phyloP scores from a whole-genome alignment of 805 yeast species.

The Metschnikowia rubicola region DNA sequence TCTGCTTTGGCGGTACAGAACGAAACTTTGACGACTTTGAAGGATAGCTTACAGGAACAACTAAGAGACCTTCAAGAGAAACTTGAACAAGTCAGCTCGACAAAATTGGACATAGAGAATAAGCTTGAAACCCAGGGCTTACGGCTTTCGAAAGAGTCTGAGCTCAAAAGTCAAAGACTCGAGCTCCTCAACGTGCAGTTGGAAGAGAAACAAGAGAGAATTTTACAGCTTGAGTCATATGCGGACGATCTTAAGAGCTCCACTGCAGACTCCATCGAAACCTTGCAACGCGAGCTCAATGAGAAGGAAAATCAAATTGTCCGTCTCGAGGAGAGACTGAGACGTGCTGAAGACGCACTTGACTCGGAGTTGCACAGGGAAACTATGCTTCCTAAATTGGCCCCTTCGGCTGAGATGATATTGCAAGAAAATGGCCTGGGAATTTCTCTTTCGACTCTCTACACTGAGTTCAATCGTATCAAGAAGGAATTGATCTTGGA shows the following conservation, averaged over 20 bases:
- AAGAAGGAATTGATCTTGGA: constrained; percentile 68
- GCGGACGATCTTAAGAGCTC: constrained; percentile 40
- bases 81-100: constrained; percentile 23
- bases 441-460: constrained; percentile 62
- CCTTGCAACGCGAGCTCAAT: constrained; percentile 33
- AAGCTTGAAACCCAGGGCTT: constrained; percentile 47
- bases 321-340: constrained; percentile 33
- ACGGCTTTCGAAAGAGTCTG: constrained; percentile 30
- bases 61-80: constrained; percentile 48
- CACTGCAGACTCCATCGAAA: constrained; percentile 33
- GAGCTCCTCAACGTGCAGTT: constrained; percentile 53
- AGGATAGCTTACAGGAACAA: constrained; percentile 28
- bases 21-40: constrained; percentile 33
- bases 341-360: constrained; percentile 39
- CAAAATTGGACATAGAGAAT: constrained; percentile 22
- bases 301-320: constrained; percentile 35
- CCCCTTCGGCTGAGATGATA: constrained; percentile 55
- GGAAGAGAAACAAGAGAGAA: constrained; percentile 49
- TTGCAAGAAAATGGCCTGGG: constrained; percentile 44
- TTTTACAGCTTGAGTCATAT: constrained; percentile 49
- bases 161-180: constrained; percentile 57
- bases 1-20: constrained; percentile 21
- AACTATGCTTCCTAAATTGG: constrained; percentile 40
- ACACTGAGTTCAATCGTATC: constrained; percentile 59
- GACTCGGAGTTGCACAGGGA: constrained; percentile 38